A percentile compares a stretch with the other conserved stretches of the same genome.
These are phyloP conservation scores for Dothistroma septosporum DNA, from an alignment of 2,329 filamentous ascomycete genomes.

Conservation along the genomic window DNA sequence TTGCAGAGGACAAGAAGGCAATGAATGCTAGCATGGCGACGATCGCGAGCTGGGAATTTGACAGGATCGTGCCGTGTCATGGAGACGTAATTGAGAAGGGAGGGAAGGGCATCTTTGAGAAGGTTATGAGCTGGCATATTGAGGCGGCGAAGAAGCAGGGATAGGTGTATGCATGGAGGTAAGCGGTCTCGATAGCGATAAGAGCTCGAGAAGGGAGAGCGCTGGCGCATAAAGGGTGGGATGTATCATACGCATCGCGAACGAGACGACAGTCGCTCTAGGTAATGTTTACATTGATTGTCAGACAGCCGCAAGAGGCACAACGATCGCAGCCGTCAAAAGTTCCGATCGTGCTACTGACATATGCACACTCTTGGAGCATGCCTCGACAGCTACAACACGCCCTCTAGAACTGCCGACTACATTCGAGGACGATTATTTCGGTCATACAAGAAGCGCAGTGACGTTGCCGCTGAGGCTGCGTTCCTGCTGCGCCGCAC, in stretches of 20 bases:
- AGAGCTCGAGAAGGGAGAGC: not conserved
- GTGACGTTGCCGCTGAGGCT: not conserved
- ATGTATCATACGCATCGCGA: not conserved
- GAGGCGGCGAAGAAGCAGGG: constrained; percentile 39
- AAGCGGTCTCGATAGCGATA: not conserved
- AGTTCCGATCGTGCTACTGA: not conserved
- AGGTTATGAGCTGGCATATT: constrained; percentile 81
- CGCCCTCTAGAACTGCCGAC: too few species aligned
- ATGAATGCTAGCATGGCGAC: constrained; percentile 66
- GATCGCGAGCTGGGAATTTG: constrained; percentile 79
- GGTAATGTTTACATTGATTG: not conserved
- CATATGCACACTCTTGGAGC: not conserved
- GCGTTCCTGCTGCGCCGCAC: not conserved
- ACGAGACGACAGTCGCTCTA: not conserved
- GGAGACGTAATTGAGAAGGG: constrained; percentile 77
- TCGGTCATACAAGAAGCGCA: not conserved
- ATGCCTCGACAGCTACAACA: not conserved
- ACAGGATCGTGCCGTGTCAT: constrained; percentile 83
- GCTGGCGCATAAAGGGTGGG: not conserved
- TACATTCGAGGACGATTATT: too few species aligned
- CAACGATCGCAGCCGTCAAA: not conserved
- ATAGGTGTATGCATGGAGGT: not conserved
- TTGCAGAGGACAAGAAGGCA: constrained; percentile 57
- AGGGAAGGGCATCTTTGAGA: constrained; percentile 71
- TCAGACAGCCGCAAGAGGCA: not conserved